Evolutionary conservation across 768 basidiomycete species (phyloP), one percentile per base, ranked within the genome.

Genomic region (Tylopilus intermedius): DNA sequence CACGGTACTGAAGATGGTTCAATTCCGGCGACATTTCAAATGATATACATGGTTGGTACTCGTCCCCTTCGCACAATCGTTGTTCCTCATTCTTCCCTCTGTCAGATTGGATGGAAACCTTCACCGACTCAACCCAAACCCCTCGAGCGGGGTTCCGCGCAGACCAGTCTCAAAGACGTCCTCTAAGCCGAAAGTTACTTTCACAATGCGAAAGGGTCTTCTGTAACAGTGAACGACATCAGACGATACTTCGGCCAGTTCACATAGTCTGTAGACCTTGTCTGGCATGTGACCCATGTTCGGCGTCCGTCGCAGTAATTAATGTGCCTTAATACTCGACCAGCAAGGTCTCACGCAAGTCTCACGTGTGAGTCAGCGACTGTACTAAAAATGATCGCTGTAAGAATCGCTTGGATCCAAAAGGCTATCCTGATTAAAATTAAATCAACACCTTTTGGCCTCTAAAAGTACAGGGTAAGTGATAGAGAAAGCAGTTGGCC

Each of bases 11-110:
- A 86, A 62, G 89, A 94, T 62, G 91, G 90, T 14, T 78, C 79
- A 11, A 76, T 98, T 33, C 90, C 94, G 3, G 96, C 96, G 14
- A 99, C 96, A 6, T 99, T 97, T 70, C 92, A 97, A 65, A 76
- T 97, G 44, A 92, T 98, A 51, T 96, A 90, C 68, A 86, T 97
- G 80, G 95, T 91, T 57, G 56, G 78, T 70, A 40, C 35, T 24
- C 33, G 49, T 32, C 14, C n/a, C 11, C 32, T 40, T 30, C 13
- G 37, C 43, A 30, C 32, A 6, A 7, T 2, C 2, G 9, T 18
- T 18, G 5, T 8, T 21, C 30, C 37, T 48, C 33, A 41, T 39
- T 5, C 43, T 18, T 48, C 14, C 24, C n/a, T 44, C 27, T 22
- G 35, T 45, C 56, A 89, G 88, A 90, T 91, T 63, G 89, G 90